These are phyloP conservation scores for Lactarius trivialis DNA, from an alignment of 768 basidiomycete genomes.

Conservation along the genomic window DNA sequence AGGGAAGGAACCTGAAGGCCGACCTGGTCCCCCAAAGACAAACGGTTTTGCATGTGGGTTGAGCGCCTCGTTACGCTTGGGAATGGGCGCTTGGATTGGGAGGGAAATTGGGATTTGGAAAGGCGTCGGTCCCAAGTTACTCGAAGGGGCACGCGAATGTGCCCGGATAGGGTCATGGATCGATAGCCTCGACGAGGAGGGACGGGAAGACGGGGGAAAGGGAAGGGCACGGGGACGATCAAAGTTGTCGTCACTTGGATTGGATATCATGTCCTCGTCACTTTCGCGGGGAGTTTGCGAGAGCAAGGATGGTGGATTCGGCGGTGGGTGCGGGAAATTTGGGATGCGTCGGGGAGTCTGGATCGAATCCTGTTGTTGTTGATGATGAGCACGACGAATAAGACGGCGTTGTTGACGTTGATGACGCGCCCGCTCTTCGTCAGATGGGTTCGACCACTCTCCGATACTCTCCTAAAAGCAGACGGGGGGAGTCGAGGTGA, in stretches of 20 bases:
- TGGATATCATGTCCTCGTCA: conserved; percentile 70
- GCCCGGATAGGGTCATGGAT: conserved; percentile 53
- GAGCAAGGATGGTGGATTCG: conserved; percentile 33
- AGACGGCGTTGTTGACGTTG: conserved; percentile 56
- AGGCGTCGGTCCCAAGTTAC: conserved; percentile 15
- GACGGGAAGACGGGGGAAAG: conserved; percentile 8
- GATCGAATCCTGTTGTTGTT: conserved; percentile 30
- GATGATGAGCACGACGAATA: conserved; percentile 41
- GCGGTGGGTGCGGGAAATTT: conserved; percentile 74
- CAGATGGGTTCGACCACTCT: conserved; percentile 88
- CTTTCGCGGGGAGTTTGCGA: conserved; percentile 28
- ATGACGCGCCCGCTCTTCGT: conserved; percentile 77
- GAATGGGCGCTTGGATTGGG: conserved; percentile 18
- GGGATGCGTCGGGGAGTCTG: conserved; percentile 69
- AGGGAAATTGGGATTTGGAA: conserved; percentile 18
- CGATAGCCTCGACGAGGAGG: conserved; percentile 54
- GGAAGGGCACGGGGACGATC: conserved; percentile 10
- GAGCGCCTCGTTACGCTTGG: conserved; percentile 34
- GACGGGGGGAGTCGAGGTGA: conserved; percentile 10
- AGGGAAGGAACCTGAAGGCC: conserved; percentile 33
- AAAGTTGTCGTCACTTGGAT: conserved; percentile 73
- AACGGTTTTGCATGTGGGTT: conserved; percentile 84
- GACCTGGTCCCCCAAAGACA: conserved; percentile 52
- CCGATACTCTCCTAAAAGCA: conserved; percentile 60
- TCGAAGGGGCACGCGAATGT: conserved; percentile 46